phyloP scores from a whole-genome alignment of 805 yeast genomes.

The Saturnispora mendoncae region DNA sequence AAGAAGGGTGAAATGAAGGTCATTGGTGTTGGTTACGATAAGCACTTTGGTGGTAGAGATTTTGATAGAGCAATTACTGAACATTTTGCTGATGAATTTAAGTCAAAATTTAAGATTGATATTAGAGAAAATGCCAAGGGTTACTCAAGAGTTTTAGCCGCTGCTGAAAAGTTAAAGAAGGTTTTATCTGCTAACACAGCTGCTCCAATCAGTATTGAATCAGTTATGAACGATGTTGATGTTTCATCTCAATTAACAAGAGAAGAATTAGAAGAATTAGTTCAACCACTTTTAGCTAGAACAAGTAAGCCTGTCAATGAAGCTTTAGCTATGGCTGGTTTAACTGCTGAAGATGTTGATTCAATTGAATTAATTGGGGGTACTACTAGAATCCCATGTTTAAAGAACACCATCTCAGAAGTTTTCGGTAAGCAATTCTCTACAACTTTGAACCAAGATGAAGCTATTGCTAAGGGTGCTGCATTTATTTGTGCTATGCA shows the following conservation, averaged over 20 bases:
- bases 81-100: constrained; percentile 90
- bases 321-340: constrained; percentile 75
- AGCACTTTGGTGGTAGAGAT: constrained; percentile 97
- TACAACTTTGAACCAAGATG: constrained; percentile 96
- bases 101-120: constrained; percentile 87
- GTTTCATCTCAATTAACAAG: constrained; percentile 83
- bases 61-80: constrained; percentile 90
- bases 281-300: constrained; percentile 72
- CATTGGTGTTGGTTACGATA: constrained; percentile 85
- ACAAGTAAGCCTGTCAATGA: constrained; percentile 67
- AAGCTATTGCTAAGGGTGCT: constrained; percentile 98
- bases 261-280: constrained; percentile 86
- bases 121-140: constrained; percentile 90
- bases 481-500: constrained; percentile 98
- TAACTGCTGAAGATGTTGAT: constrained; percentile 68
- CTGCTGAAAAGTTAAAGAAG: constrained; percentile 91
- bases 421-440: constrained; percentile 81
- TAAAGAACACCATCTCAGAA: constrained; percentile 73
- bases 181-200: constrained; percentile 90
- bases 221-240: constrained; percentile 95
- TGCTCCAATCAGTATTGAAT: constrained; percentile 93
- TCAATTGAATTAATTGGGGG: constrained; percentile 97
- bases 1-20: constrained; percentile 95
- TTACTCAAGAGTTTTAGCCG: constrained; percentile 81
- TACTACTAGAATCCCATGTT: constrained; percentile 91